A percentile compares a stretch with the other conserved stretches of the same genome.
phyloP scores from a whole-genome alignment of 306 rosid genomes.

The Cucumis cinereus region DNA sequence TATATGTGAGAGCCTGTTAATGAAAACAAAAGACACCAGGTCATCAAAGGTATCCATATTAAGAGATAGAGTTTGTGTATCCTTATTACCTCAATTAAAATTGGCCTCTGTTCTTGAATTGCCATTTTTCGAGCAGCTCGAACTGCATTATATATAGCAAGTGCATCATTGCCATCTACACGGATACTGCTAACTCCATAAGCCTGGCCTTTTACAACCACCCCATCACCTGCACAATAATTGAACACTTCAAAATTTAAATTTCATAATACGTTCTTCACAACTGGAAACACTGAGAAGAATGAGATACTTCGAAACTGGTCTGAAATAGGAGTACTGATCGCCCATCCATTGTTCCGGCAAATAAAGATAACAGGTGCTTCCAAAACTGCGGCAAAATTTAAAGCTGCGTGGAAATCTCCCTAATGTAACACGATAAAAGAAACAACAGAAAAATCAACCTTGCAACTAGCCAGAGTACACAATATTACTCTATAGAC shows the following conservation, averaged over 20 bases:
- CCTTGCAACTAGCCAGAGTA: neutral
- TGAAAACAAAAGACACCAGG: neutral
- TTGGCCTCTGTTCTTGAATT: conserved; percentile 53
- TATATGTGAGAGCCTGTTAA: conserved; percentile 72
- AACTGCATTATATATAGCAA: conserved; percentile 69
- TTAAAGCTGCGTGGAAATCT: conserved; percentile 88
- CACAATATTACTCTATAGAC: neutral
- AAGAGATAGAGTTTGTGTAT: neutral
- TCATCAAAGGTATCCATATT: neutral
- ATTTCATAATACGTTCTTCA: neutral
- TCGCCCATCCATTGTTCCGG: conserved; percentile 99
- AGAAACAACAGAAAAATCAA: neutral
- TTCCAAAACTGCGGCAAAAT: conserved; percentile 86
- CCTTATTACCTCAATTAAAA: conserved; percentile 63
- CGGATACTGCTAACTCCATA: conserved; percentile 81
- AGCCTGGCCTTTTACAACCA: conserved; percentile 68
- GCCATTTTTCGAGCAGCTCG: conserved; percentile 79
- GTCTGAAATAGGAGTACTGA: conserved; percentile 87
- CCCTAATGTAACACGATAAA: conserved; percentile 42
- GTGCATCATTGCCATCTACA: conserved; percentile 87
- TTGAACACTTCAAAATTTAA: conserved; percentile 4
- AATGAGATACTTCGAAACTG: conserved; percentile 69
- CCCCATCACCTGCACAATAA: conserved; percentile 63
- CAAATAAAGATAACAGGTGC: conserved; percentile 85
- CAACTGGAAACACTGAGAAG: conserved; percentile 5